A percentile compares a stretch with the other conserved stretches of the same genome.
Evolutionary conservation across 768 basidiomycete species (phyloP).

Genomic region (Nidularia pulvinata): DNA sequence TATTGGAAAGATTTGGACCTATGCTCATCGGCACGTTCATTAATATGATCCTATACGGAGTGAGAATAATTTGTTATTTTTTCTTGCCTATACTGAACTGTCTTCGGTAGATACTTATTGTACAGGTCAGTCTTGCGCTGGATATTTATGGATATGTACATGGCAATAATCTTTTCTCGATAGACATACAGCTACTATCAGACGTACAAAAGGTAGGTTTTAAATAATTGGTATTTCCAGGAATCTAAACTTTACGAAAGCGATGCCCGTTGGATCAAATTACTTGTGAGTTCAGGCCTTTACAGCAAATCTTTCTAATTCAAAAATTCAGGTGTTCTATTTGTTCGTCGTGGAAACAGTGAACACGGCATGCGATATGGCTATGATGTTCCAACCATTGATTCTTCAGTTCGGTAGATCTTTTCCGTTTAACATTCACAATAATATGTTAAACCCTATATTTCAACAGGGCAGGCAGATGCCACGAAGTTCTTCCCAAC

Average conservation of each 20-base stretch:
- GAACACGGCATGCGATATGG: conserved; percentile 42
- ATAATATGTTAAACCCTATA: neutral
- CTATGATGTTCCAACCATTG: conserved; percentile 45
- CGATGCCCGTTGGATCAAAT: conserved; percentile 39
- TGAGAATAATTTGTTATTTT: conserved; percentile 12
- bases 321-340: conserved; percentile 30
- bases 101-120: conserved; percentile 25
- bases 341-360: conserved; percentile 39
- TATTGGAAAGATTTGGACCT: conserved; percentile 33
- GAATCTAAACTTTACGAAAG: conserved; percentile 14
- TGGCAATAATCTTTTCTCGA: conserved; percentile 9
- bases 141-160: neutral
- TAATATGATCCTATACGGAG: conserved; percentile 47
- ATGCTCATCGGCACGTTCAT: conserved; percentile 40
- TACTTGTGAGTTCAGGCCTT: conserved; percentile 23
- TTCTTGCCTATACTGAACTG: neutral
- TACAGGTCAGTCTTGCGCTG: conserved; percentile 22
- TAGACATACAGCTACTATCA: conserved; percentile 36
- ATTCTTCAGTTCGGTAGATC: conserved; percentile 34
- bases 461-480: conserved; percentile 21
- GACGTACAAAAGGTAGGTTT: conserved; percentile 33
- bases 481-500: conserved; percentile 32
- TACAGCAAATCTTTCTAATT: neutral
- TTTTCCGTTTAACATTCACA: neutral
- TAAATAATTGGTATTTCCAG: neutral